Base-by-base conservation (phyloP, 208 protist genomes). In the Blechomonas ayalai region DNA sequence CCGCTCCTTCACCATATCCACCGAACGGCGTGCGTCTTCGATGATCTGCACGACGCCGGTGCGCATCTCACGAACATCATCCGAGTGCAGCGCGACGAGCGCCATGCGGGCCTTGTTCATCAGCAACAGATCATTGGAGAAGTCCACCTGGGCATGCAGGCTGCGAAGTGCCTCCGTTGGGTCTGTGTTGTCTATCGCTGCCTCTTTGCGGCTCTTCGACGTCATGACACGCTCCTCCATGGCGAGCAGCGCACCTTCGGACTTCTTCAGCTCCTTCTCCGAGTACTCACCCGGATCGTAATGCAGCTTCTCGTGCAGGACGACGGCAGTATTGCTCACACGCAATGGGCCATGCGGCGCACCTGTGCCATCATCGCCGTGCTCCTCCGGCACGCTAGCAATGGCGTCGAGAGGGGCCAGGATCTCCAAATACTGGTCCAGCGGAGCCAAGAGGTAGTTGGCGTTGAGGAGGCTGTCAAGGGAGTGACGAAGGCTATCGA, bases 91-190 rank as follows among this genome's bases (percentile, higher is more conserved):
- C 22, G 24, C 34, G 6, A 90, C 71, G 41, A 87, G 63, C 19
- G 59, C 52, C 57, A 90, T 71, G 37, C 82, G 82, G 0, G 82
- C 77, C 60, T 82, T 83, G 61, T 90, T 87, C 43, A 86, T 67
- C 13, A 87, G 61, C 40, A 90, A 57, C 32, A 90, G 24, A 40
- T 90, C 82, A 52, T 90, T 90, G 6, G 67, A 79, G 50, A 85
- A 67, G 65, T 90, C 76, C n/a, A 86, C 73, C 66, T 91, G 75
- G 0, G 70, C 61, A 57, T 77, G 73, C 13, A 87, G 60, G 52
- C 62, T 67, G 33, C 66, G 64, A 31, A 91, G 63, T 3, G 78
- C 77, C 0, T 72, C 72, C 41, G 63, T 62, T 10, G 75, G 74
- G 29, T 79, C 44, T 23, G 46, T 56, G 3, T 58, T 43, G 33